Conservation (phyloP, 1,284 basidiomycete genomes). For the Nidula niveotomentosa region DNA sequence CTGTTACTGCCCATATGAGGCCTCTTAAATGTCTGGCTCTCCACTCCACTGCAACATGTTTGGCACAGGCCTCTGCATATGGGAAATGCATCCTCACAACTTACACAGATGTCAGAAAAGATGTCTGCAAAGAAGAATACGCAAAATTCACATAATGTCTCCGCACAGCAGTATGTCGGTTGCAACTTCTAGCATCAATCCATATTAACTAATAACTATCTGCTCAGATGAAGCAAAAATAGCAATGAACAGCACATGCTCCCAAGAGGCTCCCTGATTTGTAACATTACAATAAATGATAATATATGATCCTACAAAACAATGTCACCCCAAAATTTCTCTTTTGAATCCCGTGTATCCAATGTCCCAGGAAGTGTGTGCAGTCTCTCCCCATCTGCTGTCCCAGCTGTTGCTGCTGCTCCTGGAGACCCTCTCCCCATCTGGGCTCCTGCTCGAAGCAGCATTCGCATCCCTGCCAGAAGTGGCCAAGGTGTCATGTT, state of each 20-base stretch:
- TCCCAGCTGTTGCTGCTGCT: constrained; percentile 6
- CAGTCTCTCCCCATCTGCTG: constrained; percentile 12
- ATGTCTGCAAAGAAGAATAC: constrained; percentile 79
- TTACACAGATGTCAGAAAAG: constrained; percentile 77
- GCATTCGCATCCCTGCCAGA: constrained; percentile 47
- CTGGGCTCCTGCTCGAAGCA: constrained; percentile 46
- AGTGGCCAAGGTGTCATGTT: constrained; percentile 58
- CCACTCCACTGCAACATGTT: constrained; percentile 70
- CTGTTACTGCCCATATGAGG: not conserved
- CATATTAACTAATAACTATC: too few relatives aligned
- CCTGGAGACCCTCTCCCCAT: constrained; percentile 28
- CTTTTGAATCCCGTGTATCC: constrained; percentile 9
- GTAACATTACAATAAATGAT: not conserved
- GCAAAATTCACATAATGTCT: constrained; percentile 74
- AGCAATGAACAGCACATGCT: too few relatives aligned
- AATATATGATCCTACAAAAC: not conserved
- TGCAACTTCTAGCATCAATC: too few relatives aligned
- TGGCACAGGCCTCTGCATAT: constrained; percentile 67
- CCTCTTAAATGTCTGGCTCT: constrained; percentile 65
- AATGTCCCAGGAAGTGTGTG: constrained; percentile 29
- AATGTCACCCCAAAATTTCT: not conserved
- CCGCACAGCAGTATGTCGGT: constrained; percentile 25
- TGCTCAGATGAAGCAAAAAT: too few relatives aligned
- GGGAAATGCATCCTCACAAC: constrained; percentile 77
- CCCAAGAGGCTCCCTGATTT: too few relatives aligned